Evolutionary conservation across 225 moss, liverwort and hornwort genomes (phyloP), one percentile per base, ranked within the genome.

Genomic region (Physcomitrellopsis africana): DNA sequence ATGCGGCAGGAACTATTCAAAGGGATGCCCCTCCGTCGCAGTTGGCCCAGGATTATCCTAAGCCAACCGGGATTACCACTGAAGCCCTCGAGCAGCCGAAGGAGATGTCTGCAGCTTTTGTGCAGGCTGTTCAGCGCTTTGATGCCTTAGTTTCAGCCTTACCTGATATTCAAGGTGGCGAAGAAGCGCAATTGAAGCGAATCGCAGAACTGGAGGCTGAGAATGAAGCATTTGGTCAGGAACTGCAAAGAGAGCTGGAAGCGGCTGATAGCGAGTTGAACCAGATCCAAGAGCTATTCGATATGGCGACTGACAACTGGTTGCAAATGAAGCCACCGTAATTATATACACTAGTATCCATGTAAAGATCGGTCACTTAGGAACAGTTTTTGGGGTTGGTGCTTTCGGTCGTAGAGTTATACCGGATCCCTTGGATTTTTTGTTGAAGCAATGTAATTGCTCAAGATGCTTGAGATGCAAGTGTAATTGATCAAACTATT

Each of bases 301-400:
- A 99, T 57, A 80, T 85, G 82, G 90, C 90, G 20, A 93, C 92
- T 56, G 95, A 99, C 72, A 99, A 92, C 74, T 99, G 95, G 80
- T 82, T 99, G 73, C 82, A 89, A 32, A 88, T 94, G 72, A 99
- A 99, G 77, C 83, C 93, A 26, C 92, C 99, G 18, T 84, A 72
- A 76, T 73, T 37, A 7, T 3, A 26, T 26, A 32, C 63, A 37
- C 24, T 20, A 47, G 26, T 23, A 15, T 6, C 22, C 7, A 44
- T 59, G 58, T 64, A 51, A 15, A 22, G 14, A 0, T 51, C 23
- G 8, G 5, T 14, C 22, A 23, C 23, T 42, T 41, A 41, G 41
- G 9, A 41, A 17, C 29, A 16, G 16, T 8, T 8, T n/a, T 61
- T 62, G n/a, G 3, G 7, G 60, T 60, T 18, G 17, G 32, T 37